These are phyloP conservation scores for Neocucurbitaria cava DNA, from an alignment of 2,329 filamentous ascomycete genomes.

Conservation along the genomic window DNA sequence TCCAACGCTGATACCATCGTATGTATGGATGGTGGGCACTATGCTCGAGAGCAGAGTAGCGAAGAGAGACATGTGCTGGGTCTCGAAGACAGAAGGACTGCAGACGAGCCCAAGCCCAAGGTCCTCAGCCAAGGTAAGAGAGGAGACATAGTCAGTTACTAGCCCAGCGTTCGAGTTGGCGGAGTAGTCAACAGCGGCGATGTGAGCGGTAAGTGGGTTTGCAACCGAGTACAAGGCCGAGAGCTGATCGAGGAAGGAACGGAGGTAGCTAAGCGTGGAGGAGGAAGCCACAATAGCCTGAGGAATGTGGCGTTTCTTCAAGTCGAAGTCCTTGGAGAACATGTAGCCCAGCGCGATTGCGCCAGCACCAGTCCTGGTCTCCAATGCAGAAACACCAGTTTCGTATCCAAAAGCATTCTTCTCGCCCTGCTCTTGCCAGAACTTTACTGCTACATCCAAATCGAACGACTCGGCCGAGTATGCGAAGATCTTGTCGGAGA, in stretches of 20 bases:
- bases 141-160: slow-evolving; percentile 84
- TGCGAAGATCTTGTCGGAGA: slow-evolving; percentile 97
- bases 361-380: slow-evolving; percentile 88
- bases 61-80: slow-evolving; percentile 94
- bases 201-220: slow-evolving; percentile 90
- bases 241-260: slow-evolving; percentile 87
- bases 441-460: slow-evolving; percentile 80
- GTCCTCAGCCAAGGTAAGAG: slow-evolving; percentile 84
- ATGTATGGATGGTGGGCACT: slow-evolving; percentile 84
- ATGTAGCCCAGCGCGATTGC: slow-evolving; percentile 94
- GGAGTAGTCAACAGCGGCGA: slow-evolving; percentile 88
- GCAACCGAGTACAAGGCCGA: slow-evolving; percentile 89
- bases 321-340: slow-evolving; percentile 95
- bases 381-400: slow-evolving; percentile 78
- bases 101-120: slow-evolving; percentile 85
- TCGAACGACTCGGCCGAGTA: slow-evolving; percentile 95
- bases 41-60: slow-evolving; percentile 80
- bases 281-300: slow-evolving; percentile 90
- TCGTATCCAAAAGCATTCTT: slow-evolving; percentile 82
- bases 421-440: slow-evolving; percentile 74
- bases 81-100: slow-evolving; percentile 86
- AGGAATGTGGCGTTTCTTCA: slow-evolving; percentile 87
- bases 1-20: slow-evolving; percentile 83
- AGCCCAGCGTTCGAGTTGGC: slow-evolving; percentile 71
- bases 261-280: slow-evolving; percentile 79